phyloP scores from a whole-genome alignment of 2,329 filamentous ascomycete species.

The Neocatenulostroma microsporum region DNA sequence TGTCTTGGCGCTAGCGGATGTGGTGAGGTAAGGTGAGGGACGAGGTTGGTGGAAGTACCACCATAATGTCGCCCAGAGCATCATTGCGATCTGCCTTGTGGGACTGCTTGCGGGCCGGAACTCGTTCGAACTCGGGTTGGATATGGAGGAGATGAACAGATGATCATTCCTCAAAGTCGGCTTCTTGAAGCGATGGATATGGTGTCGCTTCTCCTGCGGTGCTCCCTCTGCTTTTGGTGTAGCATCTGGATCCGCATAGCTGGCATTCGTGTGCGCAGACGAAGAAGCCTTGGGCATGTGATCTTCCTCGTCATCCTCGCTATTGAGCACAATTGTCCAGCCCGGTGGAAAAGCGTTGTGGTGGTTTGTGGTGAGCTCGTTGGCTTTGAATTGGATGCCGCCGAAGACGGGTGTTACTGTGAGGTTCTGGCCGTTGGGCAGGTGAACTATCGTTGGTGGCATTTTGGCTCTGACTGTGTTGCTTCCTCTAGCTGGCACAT shows the following conservation, averaged over 20 bases:
- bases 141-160: slow-evolving; percentile 87
- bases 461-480: slow-evolving; percentile 22
- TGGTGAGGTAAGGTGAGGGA: slow-evolving; percentile 58
- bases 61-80: slow-evolving; percentile 88
- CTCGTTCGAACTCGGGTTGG: slow-evolving; percentile 69
- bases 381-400: slow-evolving; percentile 82
- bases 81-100: slow-evolving; percentile 87
- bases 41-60: slow-evolving; percentile 94
- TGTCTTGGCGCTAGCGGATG: slow-evolving; percentile 56
- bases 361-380: slow-evolving; percentile 62
- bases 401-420: slow-evolving; percentile 80
- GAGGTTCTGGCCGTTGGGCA: slow-evolving; percentile 82
- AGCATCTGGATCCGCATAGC: slow-evolving; percentile 10
- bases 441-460: slow-evolving; percentile 49
- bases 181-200: slow-evolving; percentile 58
- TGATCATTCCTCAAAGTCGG: slow-evolving; percentile 74
- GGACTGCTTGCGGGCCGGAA: slow-evolving; percentile 74
- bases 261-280: slow-evolving; percentile 8
- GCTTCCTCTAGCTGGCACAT: not conserved
- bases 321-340: slow-evolving; percentile 82
- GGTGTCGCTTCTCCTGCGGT: slow-evolving; percentile 25
- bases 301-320: slow-evolving; percentile 40
- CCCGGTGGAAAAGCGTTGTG: slow-evolving; percentile 70
- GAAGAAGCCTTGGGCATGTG: slow-evolving; percentile 15
- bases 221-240: slow-evolving; percentile 14